These are phyloP conservation scores for Talaromyces sp. DNA, from an alignment of 2,329 filamentous ascomycete species.

Conservation along the genomic window DNA sequence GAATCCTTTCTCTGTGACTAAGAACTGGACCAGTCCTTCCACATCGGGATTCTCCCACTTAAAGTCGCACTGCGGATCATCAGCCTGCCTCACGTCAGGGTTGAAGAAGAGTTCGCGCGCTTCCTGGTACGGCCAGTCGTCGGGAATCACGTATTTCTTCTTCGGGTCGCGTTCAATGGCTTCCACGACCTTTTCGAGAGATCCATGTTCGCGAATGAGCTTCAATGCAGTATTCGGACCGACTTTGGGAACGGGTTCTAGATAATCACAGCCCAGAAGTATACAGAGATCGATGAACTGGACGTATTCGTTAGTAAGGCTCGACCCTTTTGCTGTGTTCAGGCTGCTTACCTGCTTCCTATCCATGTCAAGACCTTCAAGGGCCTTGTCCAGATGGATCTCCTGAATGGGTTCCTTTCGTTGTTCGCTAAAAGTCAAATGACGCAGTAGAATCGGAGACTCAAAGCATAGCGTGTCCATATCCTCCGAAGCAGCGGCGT, in stretches of 20 bases:
- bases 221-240: conserved; percentile 89
- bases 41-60: conserved; percentile 95
- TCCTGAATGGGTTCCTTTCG: conserved; percentile 97
- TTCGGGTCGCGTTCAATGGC: conserved; percentile 70
- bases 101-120: conserved; percentile 87
- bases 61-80: conserved; percentile 86
- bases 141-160: conserved; percentile 76
- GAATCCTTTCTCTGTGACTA: conserved; percentile 94
- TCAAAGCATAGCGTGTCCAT: conserved; percentile 99
- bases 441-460: conserved; percentile 79
- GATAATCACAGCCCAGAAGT: conserved; percentile 92
- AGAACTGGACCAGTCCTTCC: conserved; percentile 80
- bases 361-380: conserved; percentile 85
- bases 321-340: no score
- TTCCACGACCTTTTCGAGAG: conserved; percentile 80
- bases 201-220: conserved; percentile 86
- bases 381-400: conserved; percentile 78
- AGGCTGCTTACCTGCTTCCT: conserved; percentile 62
- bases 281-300: conserved; percentile 98
- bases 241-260: conserved; percentile 92
- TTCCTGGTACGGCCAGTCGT: conserved; percentile 95
- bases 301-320: neutral
- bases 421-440: conserved; percentile 95
- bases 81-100: conserved; percentile 78
- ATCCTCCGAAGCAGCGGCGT: conserved; percentile 92